Evolutionary conservation across 2,329 filamentous ascomycete species (phyloP).

Genomic region (Colletotrichum limetticola): DNA sequence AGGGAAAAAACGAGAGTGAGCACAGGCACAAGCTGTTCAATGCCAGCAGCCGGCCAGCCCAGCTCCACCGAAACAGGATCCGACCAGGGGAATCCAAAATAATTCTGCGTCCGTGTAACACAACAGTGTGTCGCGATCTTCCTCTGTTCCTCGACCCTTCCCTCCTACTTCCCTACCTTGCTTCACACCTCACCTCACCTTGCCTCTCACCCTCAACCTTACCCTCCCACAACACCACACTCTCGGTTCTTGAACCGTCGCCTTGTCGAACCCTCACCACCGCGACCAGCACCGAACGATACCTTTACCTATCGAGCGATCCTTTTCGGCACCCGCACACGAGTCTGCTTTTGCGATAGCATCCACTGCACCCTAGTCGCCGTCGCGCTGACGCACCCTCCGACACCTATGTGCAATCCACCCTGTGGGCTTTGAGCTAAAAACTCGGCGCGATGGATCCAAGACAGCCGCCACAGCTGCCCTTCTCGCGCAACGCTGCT

Average conservation of each 20-base stretch:
- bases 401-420: slow-evolving; percentile 28
- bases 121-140: slow-evolving; percentile 35
- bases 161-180: slow-evolving; percentile 5
- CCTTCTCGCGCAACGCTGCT: slow-evolving; percentile 41
- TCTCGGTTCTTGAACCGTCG: neutral
- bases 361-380: slow-evolving; percentile 12
- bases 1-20: slow-evolving; percentile 19
- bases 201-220: neutral
- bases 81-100: slow-evolving; percentile 35
- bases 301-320: slow-evolving; percentile 4
- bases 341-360: slow-evolving; percentile 19
- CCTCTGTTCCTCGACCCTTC: slow-evolving; percentile 12
- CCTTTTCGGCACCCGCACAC: slow-evolving; percentile 5
- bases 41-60: slow-evolving; percentile 26
- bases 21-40: slow-evolving; percentile 27
- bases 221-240: neutral
- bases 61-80: slow-evolving; percentile 32
- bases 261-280: neutral
- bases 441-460: slow-evolving; percentile 48
- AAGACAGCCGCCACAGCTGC: slow-evolving; percentile 46
- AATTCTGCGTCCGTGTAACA: slow-evolving; percentile 36
- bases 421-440: slow-evolving; percentile 44
- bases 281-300: slow-evolving; percentile 14
- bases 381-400: slow-evolving; percentile 21
- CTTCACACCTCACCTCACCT: neutral